A percentile compares a stretch with the other conserved stretches of the same genome.
Conservation (phyloP, 2,329 filamentous ascomycete species). For the Hypoxylon sp. region DNA sequence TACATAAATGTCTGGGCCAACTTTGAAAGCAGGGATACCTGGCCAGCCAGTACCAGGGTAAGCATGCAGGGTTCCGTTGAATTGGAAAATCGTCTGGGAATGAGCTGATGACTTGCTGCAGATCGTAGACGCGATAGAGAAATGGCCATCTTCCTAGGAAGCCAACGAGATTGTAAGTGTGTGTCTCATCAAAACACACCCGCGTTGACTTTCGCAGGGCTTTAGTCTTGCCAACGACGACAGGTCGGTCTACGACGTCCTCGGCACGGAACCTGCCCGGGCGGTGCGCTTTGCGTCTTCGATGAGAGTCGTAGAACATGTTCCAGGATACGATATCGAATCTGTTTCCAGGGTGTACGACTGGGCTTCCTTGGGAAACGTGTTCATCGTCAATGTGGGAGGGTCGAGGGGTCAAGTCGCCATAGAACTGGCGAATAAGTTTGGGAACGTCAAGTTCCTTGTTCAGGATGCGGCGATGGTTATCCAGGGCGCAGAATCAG, state of each 20-base stretch:
- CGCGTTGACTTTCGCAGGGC: constrained; percentile 22
- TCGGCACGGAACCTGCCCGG: constrained; percentile 12
- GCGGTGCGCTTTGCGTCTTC: constrained; percentile 22
- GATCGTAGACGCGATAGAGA: constrained; percentile 35
- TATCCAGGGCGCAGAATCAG: constrained; percentile 30
- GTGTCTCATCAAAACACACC: constrained; percentile 18
- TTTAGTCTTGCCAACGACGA: constrained; percentile 31
- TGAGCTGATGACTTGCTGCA: constrained; percentile 5
- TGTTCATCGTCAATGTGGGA: constrained; percentile 34
- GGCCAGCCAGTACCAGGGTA: constrained; percentile 30
- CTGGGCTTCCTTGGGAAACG: constrained; percentile 38
- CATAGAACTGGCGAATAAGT: constrained; percentile 34
- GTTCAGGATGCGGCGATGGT: constrained; percentile 37
- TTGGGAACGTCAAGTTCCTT: constrained; percentile 33
- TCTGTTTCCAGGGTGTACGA: constrained; percentile 35
- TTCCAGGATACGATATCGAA: constrained; percentile 24
- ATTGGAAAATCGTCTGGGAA: too few relatives aligned
- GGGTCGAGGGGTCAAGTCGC: constrained; percentile 33
- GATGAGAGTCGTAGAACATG: constrained; percentile 30
- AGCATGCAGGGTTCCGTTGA: background rate
- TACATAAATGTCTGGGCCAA: constrained; percentile 28
- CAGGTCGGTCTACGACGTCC: constrained; percentile 24
- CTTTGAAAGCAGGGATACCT: constrained; percentile 29
- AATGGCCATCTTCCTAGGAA: constrained; percentile 38
- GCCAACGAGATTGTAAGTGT: constrained; percentile 35